Conservation (phyloP, 768 basidiomycete genomes). For the Psilocybe cubensis region DNA sequence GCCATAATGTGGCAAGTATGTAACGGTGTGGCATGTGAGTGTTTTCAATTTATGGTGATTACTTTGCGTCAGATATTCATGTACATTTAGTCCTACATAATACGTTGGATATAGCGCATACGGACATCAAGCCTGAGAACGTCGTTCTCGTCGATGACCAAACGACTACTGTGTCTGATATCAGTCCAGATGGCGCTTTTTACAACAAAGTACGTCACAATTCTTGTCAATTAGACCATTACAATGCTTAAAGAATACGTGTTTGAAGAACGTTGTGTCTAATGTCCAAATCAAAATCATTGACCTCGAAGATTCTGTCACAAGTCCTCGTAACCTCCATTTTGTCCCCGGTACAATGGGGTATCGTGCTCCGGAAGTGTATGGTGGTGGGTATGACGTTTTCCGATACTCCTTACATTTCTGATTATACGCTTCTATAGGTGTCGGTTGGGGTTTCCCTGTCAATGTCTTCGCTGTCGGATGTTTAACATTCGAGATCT, state of each 20-base stretch:
- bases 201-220: neutral
- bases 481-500: slow-evolving; percentile 1
- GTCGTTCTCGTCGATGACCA: slow-evolving; percentile 1
- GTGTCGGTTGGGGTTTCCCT: neutral
- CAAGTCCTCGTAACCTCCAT: neutral
- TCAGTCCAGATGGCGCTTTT: neutral
- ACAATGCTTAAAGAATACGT: neutral
- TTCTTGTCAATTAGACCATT: neutral
- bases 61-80: neutral
- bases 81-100: neutral
- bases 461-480: slow-evolving; percentile 2
- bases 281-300: slow-evolving; percentile 2
- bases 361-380: neutral
- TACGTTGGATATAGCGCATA: neutral
- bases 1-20: neutral
- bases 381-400: neutral
- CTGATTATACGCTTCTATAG: neutral
- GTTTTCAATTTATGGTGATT: neutral
- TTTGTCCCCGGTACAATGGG: neutral
- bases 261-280: neutral
- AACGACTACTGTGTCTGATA: neutral
- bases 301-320: slow-evolving; percentile 1
- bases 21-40: neutral
- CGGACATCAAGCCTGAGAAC: slow-evolving; percentile 4
- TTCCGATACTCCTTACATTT: too few relatives aligned